Evolutionary conservation across 2,329 filamentous ascomycete genomes (phyloP).

Genomic region (Hypoxylon sp.): DNA sequence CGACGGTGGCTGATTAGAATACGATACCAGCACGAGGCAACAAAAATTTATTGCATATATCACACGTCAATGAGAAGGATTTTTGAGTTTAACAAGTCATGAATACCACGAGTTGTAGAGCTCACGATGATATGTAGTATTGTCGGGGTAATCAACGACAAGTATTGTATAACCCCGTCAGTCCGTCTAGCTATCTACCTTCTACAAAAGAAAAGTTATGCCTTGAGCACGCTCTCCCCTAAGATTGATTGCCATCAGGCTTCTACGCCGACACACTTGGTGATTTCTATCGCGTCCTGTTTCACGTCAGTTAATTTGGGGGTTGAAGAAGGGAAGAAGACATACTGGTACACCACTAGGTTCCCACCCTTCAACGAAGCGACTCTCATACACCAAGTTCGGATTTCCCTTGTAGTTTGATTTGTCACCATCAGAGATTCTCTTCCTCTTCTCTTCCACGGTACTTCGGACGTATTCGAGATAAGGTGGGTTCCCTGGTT

Average conservation of each 20-base stretch:
- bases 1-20: neutral
- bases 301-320: constrained; percentile 41
- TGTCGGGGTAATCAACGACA: neutral
- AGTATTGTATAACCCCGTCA: neutral
- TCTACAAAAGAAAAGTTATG: neutral
- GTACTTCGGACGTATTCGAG: constrained; percentile 76
- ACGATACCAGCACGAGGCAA: neutral
- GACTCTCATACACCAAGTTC: constrained; percentile 73
- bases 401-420: constrained; percentile 65
- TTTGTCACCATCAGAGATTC: constrained; percentile 50
- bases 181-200: neutral
- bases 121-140: neutral
- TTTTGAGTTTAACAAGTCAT: neutral
- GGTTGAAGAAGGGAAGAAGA: constrained; percentile 33
- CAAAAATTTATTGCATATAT: neutral
- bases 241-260: constrained; percentile 41
- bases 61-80: neutral
- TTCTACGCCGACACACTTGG: constrained; percentile 63
- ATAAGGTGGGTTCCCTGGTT: constrained; percentile 77
- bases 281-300: constrained; percentile 76
- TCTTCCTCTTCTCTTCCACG: constrained; percentile 69
- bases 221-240: neutral
- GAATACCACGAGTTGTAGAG: neutral
- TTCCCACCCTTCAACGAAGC: constrained; percentile 73
- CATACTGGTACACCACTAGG: constrained; percentile 74